A percentile compares a stretch with the other conserved stretches of the same genome.
These are phyloP conservation scores for Quercus lobata DNA, from an alignment of 331 rosid genomes.

Conservation along the genomic window DNA sequence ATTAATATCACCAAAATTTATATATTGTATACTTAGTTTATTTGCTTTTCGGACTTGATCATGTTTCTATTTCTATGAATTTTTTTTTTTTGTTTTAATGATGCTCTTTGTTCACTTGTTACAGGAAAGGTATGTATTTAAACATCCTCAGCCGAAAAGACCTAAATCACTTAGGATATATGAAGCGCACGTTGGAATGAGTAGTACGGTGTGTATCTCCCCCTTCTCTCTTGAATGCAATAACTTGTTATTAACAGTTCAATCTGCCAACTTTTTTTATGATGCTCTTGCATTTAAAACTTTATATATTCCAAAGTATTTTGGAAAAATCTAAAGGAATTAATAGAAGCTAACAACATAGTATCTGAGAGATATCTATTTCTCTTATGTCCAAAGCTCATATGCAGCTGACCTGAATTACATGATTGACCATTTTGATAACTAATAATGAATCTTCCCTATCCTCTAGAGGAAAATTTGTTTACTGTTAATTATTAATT, in stretches of 20 bases:
- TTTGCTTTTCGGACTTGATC: background rate
- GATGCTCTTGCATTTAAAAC: constrained; percentile 3
- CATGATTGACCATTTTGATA: background rate
- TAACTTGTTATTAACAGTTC: constrained; percentile 16
- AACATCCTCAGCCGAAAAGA: constrained; percentile 83
- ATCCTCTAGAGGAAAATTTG: background rate
- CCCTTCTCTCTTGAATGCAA: constrained; percentile 23
- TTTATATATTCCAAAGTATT: background rate
- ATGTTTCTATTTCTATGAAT: constrained; percentile 4
- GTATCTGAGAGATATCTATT: background rate
- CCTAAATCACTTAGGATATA: constrained; percentile 91
- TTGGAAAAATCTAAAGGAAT: background rate
- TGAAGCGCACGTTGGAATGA: constrained; percentile 95
- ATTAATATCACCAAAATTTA: constrained; percentile 9
- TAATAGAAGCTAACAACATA: background rate
- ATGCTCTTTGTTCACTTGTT: constrained; percentile 8
- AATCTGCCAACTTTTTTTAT: background rate
- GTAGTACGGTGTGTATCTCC: constrained; percentile 71
- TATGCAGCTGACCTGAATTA: background rate
- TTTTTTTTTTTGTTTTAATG: constrained; percentile 5
- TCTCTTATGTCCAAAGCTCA: background rate
- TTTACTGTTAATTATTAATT: background rate
- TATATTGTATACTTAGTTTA: background rate
- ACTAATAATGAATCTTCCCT: background rate
- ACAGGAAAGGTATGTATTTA: constrained; percentile 76